Conservation (phyloP, 345 rosid genomes). For the Hevea brasiliensis region DNA sequence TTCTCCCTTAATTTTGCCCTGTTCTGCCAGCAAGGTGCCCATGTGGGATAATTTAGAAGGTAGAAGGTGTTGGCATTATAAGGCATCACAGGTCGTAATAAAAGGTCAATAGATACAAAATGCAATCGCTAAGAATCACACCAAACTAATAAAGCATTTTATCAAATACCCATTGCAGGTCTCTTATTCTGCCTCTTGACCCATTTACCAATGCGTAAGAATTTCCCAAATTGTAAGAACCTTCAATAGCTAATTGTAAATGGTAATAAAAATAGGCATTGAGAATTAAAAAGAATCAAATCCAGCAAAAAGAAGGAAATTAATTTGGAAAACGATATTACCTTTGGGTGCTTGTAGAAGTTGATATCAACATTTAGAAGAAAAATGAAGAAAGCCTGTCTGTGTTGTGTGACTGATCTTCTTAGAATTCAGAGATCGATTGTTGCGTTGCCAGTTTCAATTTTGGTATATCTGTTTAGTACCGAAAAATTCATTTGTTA, state of each 20-base stretch:
- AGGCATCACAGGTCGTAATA: conserved; percentile 10
- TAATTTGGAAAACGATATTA: no score
- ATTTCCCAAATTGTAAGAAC: not conserved
- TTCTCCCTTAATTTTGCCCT: conserved; percentile 29
- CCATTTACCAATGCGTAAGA: not conserved
- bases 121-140: no score
- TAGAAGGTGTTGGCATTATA: no score
- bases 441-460: no score
- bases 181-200: not conserved
- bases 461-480: not conserved
- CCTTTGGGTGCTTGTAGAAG: no score
- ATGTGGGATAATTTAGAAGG: no score
- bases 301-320: not conserved
- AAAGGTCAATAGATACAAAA: not conserved
- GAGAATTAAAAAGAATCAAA: not conserved
- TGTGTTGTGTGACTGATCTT: not conserved
- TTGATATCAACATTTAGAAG: no score
- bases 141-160: no score
- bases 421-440: not conserved
- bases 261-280: no score
- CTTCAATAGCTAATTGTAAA: no score
- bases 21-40: not conserved
- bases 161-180: not conserved
- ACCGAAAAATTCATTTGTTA: no score
- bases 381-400: not conserved